Percentiles rank a stretch among this genome's conserved stretches.
These are phyloP conservation scores for Penicillium corylophilum DNA, from an alignment of 2,329 filamentous ascomycete species.

Conservation along the genomic window DNA sequence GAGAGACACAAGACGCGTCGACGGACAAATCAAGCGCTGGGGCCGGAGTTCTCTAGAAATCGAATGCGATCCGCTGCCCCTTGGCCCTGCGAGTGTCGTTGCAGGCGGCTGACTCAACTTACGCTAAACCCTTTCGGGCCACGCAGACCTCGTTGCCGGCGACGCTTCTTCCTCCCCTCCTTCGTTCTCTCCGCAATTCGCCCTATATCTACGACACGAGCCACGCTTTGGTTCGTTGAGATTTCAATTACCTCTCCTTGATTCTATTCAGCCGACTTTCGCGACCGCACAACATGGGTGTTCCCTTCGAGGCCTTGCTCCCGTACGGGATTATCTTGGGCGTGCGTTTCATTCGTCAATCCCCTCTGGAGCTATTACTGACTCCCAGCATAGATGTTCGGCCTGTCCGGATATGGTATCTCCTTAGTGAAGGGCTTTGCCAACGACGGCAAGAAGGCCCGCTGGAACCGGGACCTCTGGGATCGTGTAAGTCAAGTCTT, in stretches of 20 bases:
- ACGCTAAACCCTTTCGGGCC: conserved; percentile 34
- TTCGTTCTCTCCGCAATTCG: conserved; percentile 19
- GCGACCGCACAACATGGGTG: conserved; percentile 52
- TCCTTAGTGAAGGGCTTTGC: conserved; percentile 58
- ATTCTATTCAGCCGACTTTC: not conserved
- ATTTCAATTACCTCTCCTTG: not conserved
- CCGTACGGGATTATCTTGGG: conserved; percentile 64
- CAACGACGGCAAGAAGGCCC: conserved; percentile 62
- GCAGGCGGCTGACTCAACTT: conserved; percentile 37
- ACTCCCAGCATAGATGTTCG: conserved; percentile 55
- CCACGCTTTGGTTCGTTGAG: conserved; percentile 5
- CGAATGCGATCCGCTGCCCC: conserved; percentile 34
- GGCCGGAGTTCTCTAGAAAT: conserved; percentile 26
- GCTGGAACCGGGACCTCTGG: conserved; percentile 63
- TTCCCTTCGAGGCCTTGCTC: conserved; percentile 65
- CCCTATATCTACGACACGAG: conserved; percentile 6
- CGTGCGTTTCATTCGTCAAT: conserved; percentile 46
- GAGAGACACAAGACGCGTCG: conserved; percentile 30
- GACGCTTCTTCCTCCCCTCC: conserved; percentile 6
- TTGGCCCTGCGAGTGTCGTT: conserved; percentile 38
- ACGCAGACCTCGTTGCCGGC: conserved; percentile 29
- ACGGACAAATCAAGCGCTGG: conserved; percentile 16
- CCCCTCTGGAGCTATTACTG: conserved; percentile 17
- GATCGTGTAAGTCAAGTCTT: conserved; percentile 55
- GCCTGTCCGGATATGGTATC: conserved; percentile 58